phyloP scores from a whole-genome alignment of 306 rosid genomes.

The Corylus americana region DNA sequence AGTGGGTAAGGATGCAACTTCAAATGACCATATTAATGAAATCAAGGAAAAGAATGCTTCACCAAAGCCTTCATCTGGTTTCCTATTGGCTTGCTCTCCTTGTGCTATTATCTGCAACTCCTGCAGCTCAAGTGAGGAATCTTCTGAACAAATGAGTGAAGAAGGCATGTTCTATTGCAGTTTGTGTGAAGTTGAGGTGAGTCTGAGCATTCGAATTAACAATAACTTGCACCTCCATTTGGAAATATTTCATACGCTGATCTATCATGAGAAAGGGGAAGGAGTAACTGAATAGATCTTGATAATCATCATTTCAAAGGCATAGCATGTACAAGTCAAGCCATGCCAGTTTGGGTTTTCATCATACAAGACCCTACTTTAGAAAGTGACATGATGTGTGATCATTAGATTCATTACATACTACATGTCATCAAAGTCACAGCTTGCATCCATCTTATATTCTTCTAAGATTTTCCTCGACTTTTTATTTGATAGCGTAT shows the following conservation, averaged over 20 bases:
- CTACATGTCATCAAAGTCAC: conserved; percentile 3
- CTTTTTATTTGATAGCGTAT: conserved; percentile 4
- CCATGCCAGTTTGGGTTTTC: conserved; percentile 23
- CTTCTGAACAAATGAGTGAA: conserved; percentile 72
- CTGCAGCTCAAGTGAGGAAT: conserved; percentile 56
- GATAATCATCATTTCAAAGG: conserved; percentile 16
- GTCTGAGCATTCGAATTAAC: conserved; percentile 32
- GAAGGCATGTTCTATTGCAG: conserved; percentile 98
- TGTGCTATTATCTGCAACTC: conserved; percentile 65
- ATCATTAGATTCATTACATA: not conserved
- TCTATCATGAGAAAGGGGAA: conserved; percentile 6
- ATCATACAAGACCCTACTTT: conserved; percentile 2
- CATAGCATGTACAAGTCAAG: conserved; percentile 11
- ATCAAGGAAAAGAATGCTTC: conserved; percentile 37
- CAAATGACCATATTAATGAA: conserved; percentile 43
- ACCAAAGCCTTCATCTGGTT: conserved; percentile 45
- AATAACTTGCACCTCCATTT: not conserved
- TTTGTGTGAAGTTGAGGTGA: conserved; percentile 98
- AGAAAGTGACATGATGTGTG: conserved; percentile 16
- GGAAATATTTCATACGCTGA: not conserved
- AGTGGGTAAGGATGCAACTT: conserved; percentile 44
- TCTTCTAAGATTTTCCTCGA: conserved; percentile 9
- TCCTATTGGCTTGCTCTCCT: conserved; percentile 64
- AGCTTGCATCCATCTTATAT: conserved; percentile 9
- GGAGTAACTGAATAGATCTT: not conserved